Evolutionary conservation across 495 filamentous ascomycete genomes (phyloP), one percentile per base, ranked within the genome.

Genomic region (Aspergillus wentii): DNA sequence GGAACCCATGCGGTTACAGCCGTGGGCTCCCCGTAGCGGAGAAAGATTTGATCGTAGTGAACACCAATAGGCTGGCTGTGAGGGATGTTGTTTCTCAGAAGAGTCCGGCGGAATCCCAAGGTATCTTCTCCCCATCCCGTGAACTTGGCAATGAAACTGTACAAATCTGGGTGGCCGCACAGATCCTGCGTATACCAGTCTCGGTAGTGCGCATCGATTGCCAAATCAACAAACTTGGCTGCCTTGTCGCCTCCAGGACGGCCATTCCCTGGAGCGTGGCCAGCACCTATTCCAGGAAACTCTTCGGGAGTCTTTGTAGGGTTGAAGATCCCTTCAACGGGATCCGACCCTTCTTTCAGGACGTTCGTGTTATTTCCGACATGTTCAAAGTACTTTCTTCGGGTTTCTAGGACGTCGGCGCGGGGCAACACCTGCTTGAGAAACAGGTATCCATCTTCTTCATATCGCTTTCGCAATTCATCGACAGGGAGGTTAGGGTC

Each of bases 41-140:
- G 57, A 54, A 82, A 84, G 18, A 80, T 76, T 52, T 80, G 78
- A 46, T 84, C 79, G 46, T 82, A 82, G 46, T 83, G 80, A 0
- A 82, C 73, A 0, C 74, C 76, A 37, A 78, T 83, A 0, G 76
- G 72, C 46, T 76, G 68, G 7, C 68, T 71, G 1, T 71, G 65
- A 4, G 79, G 80, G 10, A 76, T 67, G 41, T 80, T 81, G 45
- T 81, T 76, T 18, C 80, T 55, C 40, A 82, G 46, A 16, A 81
- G 46, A 0, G 71, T 71, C 11, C 72, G 57, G 29, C 62, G 59
- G 20, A 73, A 44, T 11, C 51, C 60, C 8, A 80, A 52, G 2
- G 74, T 76, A 41, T 72, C 54, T 1, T 70, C 46, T 0, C 62
- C 69, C 79, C 79, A 82, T 17, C 71, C 66, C 0, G 66, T 74